Evolutionary conservation across 192 early-diverging fungal species (phyloP), one percentile per base, ranked within the genome.

Genomic region (Backusella macrospora): DNA sequence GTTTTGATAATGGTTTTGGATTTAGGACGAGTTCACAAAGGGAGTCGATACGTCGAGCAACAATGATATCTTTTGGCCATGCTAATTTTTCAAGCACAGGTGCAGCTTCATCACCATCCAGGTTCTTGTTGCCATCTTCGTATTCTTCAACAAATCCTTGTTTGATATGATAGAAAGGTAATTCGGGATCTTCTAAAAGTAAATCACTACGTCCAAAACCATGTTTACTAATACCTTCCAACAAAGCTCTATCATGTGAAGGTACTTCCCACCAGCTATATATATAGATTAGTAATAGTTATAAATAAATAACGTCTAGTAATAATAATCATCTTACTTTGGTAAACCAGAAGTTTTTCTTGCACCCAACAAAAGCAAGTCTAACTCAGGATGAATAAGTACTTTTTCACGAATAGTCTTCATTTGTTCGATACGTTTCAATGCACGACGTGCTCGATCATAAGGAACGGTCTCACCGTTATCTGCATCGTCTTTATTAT

Each of bases 231-330:
- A 95, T 83, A 14, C 88, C 93, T 65, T 83, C 80, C 65, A 95
- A 74, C 65, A 94, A 90, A 26, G 83, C 85, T 34, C 78, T 77
- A 68, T 95, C 93, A 66, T 92, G 87, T 13, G 85, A 81, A 15
- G 87, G 83, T 44, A 88, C 80, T 38, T 80, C 81, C 93, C 93
- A 95, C 93, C 93, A 95, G 44, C 87, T 91, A 45, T 6, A 67
- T 44, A 45, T 14, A 67, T 6, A 15, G n/a, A 44, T 34, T 9
- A 34, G 29, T 34, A 34, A 34, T 2, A 34, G 1, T 34, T 2
- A 34, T 34, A 34, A 34, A 34, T 34, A 34, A 34, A 1, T 34
- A 2, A n/a, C 2, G 14, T 69, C 8, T 4, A 63, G 47, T 62
- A 38, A 52, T 52, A 52, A 52, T 3, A 1, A 52, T 52, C 59